Evolutionary conservation across 2,329 filamentous ascomycete genomes (phyloP), one percentile per base, ranked within the genome.

Genomic region (Alternaria angustiovoidea): DNA sequence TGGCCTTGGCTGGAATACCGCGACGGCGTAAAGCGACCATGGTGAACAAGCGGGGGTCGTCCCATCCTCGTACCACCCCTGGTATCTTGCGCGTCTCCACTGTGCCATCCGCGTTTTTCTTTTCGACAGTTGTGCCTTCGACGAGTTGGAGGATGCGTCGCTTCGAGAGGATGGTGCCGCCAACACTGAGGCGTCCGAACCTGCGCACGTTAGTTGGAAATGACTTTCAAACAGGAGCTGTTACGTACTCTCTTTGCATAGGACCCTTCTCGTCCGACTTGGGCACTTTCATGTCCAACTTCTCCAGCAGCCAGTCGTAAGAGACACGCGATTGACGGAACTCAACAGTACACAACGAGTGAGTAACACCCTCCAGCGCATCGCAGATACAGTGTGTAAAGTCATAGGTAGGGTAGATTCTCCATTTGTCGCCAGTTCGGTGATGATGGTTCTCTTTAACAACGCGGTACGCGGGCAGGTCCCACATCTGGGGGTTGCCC

Each of bases 401-500:
- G 77, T 97, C 94, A 74, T 97, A 97, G 0, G 94, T 96, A 0
- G 95, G 95, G 77, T 97, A 97, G 64, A 97, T 96, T 78, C 89
- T 90, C 93, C 94, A 98, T 74, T 90, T 88, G 65, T 87, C 83
- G 30, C 91, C 92, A 0, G 94, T 96, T 36, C 92, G 87, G 78
- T 92, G 88, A 76, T 96, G 93, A 43, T 88, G 85, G 62, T 82
- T 82, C 69, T 91, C 88, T 71, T 90, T 87, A 62, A 93, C 85
- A 56, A 98, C 89, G 62, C 94, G 88, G 79, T 97, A 98, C 16
- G 94, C 94, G 2, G 92, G 91, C 54, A 97, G 81, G 83, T 98
- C 94, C 94, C 94, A 97, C 91, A 97, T 94, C 79, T 96, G 92
- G 7, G 94, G 93, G 77, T 97, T 97, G 30, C 90, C 89, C 70